phyloP scores from a whole-genome alignment of 768 basidiomycete genomes.

The Astraeus odoratus region DNA sequence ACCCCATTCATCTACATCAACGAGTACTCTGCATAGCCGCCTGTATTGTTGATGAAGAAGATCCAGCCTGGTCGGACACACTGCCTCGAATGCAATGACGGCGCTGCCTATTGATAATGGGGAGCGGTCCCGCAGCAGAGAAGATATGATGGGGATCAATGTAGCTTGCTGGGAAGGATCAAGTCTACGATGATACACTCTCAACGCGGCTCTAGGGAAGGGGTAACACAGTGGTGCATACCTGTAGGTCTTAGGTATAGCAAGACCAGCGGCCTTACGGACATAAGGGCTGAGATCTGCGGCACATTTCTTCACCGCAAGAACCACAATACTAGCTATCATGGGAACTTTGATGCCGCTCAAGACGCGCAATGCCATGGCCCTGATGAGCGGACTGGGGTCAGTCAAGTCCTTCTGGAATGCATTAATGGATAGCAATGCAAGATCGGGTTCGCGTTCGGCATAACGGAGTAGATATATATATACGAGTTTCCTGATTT shows the following conservation, averaged over 20 bases:
- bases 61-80: constrained; percentile 85
- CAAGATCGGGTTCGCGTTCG: constrained; percentile 88
- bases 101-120: constrained; percentile 86
- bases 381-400: constrained; percentile 86
- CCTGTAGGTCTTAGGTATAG: constrained; percentile 83
- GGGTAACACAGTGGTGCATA: constrained; percentile 29
- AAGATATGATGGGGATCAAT: constrained; percentile 61
- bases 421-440: constrained; percentile 94
- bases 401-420: constrained; percentile 96
- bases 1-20: constrained; percentile 97
- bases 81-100: constrained; percentile 73
- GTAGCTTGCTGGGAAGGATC: constrained; percentile 66
- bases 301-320: constrained; percentile 90
- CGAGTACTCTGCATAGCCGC: constrained; percentile 71
- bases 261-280: constrained; percentile 85
- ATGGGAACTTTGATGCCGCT: constrained; percentile 88
- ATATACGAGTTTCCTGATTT: constrained; percentile 95
- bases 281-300: constrained; percentile 93
- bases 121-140: constrained; percentile 64
- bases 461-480: constrained; percentile 96
- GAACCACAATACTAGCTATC: constrained; percentile 77
- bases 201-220: not conserved
- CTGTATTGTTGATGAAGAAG: constrained; percentile 86
- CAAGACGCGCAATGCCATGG: constrained; percentile 91
- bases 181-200: constrained; percentile 44